phyloP scores from a whole-genome alignment of 495 filamentous ascomycete species.

The Trichocladium uniseriatum region DNA sequence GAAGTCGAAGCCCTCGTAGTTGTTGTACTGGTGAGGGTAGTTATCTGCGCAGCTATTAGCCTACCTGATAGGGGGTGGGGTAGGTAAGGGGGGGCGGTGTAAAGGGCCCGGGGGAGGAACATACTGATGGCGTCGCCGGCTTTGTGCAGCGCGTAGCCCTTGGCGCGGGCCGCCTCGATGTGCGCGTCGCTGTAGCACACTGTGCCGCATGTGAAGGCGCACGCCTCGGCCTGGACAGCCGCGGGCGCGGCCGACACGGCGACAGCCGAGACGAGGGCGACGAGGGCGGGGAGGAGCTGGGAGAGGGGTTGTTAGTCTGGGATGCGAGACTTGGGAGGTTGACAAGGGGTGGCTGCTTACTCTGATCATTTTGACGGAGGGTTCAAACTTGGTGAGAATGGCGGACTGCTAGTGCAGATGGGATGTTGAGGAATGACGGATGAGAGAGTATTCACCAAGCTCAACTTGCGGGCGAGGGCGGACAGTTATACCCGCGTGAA shows the following conservation, averaged over 20 bases:
- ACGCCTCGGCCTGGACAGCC: slow-evolving; percentile 20
- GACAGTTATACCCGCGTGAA: too few relatives aligned
- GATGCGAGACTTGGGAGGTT: background rate
- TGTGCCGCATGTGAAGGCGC: slow-evolving; percentile 30
- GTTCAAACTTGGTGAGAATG: too few relatives aligned
- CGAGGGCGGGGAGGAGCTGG: slow-evolving; percentile 25
- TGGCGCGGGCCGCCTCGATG: slow-evolving; percentile 41
- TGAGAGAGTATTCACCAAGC: too few relatives aligned
- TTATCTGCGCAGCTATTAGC: slow-evolving; percentile 20
- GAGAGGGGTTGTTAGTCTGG: background rate
- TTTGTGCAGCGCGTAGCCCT: slow-evolving; percentile 42
- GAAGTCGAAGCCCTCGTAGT: slow-evolving; percentile 67
- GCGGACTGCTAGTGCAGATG: too few relatives aligned
- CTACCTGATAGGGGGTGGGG: background rate
- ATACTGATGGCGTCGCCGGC: slow-evolving; percentile 39
- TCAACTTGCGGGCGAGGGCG: too few relatives aligned
- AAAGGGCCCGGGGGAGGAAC: slow-evolving; percentile 10
- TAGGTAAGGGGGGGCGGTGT: background rate
- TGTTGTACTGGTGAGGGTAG: slow-evolving; percentile 66
- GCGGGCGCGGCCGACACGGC: slow-evolving; percentile 24
- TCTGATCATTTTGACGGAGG: slow-evolving; percentile 3
- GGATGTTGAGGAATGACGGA: too few relatives aligned
- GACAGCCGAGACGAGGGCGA: slow-evolving; percentile 21
- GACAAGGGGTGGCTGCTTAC: background rate
- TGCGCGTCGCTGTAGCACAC: slow-evolving; percentile 30